Evolutionary conservation across 139 green algal species (phyloP), one percentile per base, ranked within the genome.

Genomic region (Picochlorum sp.): DNA sequence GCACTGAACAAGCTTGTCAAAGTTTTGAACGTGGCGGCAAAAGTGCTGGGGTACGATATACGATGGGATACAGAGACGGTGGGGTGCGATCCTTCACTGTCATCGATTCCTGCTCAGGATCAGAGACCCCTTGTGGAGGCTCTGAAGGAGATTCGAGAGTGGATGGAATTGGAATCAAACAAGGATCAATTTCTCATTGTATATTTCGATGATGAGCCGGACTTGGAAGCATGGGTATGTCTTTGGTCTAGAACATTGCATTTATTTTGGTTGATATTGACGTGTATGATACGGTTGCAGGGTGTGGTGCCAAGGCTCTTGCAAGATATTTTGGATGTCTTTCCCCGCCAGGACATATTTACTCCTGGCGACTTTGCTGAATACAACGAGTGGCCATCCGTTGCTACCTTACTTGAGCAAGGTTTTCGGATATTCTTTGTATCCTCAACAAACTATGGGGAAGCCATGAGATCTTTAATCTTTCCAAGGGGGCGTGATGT

Each of bases 61-160:
- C 49, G 56, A 14, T 90, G 85, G 85, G 85, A 92, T 77, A 79
- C 78, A 14, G 85, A 90, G 65, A 88, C 82, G 8, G 55, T 92
- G n/a, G 85, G 85, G 11, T 92, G 85, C 56, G 50, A 71, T 28
- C 85, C 85, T 47, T 81, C 66, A 38, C 66, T 89, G 23, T 82
- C 68, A 9, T 86, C 76, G 21, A 87, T 92, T 24, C 76, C 78
- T 6, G 55, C 75, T 5, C n/a, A 44, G 6, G 77, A 85, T 38
- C 83, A 92, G 73, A 69, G 85, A 51, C 67, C 59, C 16, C 56
- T 86, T 14, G 61, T 67, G 4, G 67, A 75, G 18, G 78, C 78
- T 2, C 37, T 90, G 63, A 20, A 67, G 31, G 83, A 89, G 61
- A 54, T 90, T 31, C 20, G n/a, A 8, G 62, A 30, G 11, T 90